These are phyloP conservation scores for carrot (Daucus carota) DNA, from an alignment of 129 eudicot genomes.

Conservation along the genomic window DNA sequence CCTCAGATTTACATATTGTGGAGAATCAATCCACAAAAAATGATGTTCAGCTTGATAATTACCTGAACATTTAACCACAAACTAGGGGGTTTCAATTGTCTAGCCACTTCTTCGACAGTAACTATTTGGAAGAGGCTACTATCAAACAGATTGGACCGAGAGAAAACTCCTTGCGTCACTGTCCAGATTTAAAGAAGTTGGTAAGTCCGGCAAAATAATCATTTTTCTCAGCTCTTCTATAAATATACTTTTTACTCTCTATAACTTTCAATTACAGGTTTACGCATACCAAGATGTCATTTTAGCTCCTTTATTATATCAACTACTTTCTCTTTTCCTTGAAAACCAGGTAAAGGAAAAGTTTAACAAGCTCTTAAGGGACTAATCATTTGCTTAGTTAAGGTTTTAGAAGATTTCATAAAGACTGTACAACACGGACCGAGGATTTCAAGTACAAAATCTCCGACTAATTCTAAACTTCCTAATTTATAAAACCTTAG, in stretches of 20 bases:
- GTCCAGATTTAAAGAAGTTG: constrained; percentile 8
- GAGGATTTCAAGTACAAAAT: background rate
- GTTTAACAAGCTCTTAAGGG: background rate
- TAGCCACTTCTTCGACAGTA: constrained; percentile 34
- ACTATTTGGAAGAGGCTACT: constrained; percentile 19
- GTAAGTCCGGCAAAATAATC: background rate
- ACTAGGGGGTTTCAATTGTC: constrained; percentile 34
- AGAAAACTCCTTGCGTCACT: constrained; percentile 58
- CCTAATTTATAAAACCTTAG: background rate
- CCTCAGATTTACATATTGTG: background rate
- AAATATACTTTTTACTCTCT: background rate
- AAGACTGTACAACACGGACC: background rate
- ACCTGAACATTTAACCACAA: constrained; percentile 88
- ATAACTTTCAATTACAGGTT: background rate
- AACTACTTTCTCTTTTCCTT: background rate
- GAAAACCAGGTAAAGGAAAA: background rate
- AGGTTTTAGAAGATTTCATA: constrained; percentile 1
- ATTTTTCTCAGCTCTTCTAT: background rate
- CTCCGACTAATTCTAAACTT: background rate
- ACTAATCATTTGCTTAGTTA: background rate
- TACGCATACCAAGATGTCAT: background rate
- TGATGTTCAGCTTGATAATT: constrained; percentile 12
- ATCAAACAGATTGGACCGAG: constrained; percentile 52
- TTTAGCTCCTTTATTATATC: background rate
- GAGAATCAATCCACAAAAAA: background rate